Evolutionary conservation across 2,329 filamentous ascomycete genomes (phyloP), one percentile per base, ranked within the genome.

Genomic region (Verticillium zaregamsianum): DNA sequence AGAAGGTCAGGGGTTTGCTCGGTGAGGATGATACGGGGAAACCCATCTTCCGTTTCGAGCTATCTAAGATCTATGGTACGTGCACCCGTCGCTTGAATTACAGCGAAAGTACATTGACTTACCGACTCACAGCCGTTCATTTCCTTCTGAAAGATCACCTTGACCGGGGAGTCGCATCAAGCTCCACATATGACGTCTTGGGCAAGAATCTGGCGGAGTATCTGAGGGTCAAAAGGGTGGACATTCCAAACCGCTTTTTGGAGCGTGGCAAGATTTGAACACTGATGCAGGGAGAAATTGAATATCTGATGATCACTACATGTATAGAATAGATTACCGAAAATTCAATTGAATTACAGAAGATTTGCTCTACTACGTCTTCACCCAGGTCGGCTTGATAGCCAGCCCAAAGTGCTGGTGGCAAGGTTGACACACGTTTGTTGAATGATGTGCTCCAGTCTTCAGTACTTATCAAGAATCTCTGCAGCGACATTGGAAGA

Each of bases 41-140:
- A 59, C 68, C 71, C 25, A 73, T 82, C 45, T 80, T 81, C 57
- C 72, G 80, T 0, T 79, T 80, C 33, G 80, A 82, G 68, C 69
- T 82, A 28, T 74, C 79, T 6, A 58, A 58, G 57, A 61, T 28
- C 7, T 45, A 54, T 45, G 62, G 60, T 65, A 5, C 57, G 64
- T 59, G 5, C 52, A 32, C 54, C 49, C 40, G 28, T 35, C 60
- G 7, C 62, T 60, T 5, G 28, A 28, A 6, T 28, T 28, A 6
- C 28, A 28, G 28, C 28, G 28, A 28, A 5, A 28, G 5, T 5
- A 60, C 64, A 6, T 57, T 59, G 33, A 14, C 33, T 14, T 14
- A 35, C 28, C 28, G 28, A 28, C 9, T 28, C 12, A 11, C 3
- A 63, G 39, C 70, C 9, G 73, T 74, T 39, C 73, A 75, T 59